Conservation (phyloP, 108 stramenopile genomes). For the Fistulifera pelliculosa region DNA sequence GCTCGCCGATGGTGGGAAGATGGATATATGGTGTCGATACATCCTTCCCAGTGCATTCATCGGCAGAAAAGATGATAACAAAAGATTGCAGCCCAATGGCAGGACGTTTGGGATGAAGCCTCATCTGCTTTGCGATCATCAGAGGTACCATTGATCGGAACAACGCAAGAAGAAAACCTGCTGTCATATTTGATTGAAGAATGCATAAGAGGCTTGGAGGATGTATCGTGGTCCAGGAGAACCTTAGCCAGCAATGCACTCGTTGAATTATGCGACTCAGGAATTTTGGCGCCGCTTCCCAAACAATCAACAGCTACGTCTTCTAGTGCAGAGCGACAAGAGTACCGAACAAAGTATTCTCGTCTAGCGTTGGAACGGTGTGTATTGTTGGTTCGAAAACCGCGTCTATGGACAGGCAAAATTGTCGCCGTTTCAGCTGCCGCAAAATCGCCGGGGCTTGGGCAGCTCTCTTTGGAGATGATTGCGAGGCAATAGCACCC, state of each 20-base stretch:
- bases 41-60: conserved; percentile 69
- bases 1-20: conserved; percentile 61
- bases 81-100: conserved; percentile 53
- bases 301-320: neutral
- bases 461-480: conserved; percentile 33
- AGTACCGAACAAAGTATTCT: conserved; percentile 36
- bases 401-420: conserved; percentile 70
- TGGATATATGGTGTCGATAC: conserved; percentile 56
- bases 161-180: conserved; percentile 43
- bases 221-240: conserved; percentile 62
- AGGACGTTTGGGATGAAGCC: conserved; percentile 86
- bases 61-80: conserved; percentile 63
- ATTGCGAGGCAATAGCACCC: neutral
- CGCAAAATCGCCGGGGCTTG: neutral
- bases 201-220: conserved; percentile 37
- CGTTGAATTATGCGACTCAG: conserved; percentile 37
- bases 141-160: conserved; percentile 1
- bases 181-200: conserved; percentile 38
- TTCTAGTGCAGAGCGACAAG: neutral
- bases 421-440: conserved; percentile 36
- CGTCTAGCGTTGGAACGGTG: conserved; percentile 31
- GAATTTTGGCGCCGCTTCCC: conserved; percentile 46
- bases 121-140: conserved; percentile 33
- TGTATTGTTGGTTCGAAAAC: conserved; percentile 34
- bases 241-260: conserved; percentile 45